These are phyloP conservation scores for Bremia lactucae DNA, from an alignment of 352 stramenopile genomes.

Conservation along the genomic window DNA sequence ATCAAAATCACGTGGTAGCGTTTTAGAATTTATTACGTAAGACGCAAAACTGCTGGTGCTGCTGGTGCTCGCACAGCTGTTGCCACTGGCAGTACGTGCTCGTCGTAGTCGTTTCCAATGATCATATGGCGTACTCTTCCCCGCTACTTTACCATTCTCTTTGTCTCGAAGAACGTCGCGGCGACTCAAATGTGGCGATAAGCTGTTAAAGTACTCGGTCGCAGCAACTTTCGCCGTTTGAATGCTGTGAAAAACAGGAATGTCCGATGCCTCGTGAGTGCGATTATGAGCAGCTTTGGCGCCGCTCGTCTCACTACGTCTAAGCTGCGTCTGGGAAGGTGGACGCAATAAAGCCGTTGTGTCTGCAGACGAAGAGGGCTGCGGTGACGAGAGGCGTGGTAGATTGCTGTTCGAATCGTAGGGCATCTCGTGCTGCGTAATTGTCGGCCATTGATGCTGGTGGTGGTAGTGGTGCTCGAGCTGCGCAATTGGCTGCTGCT, in stretches of 20 bases:
- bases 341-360: constrained; percentile 5
- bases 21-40: constrained; percentile 34
- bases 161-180: constrained; percentile 7
- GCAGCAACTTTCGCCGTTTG: constrained; percentile 19
- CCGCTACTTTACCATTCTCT: background rate
- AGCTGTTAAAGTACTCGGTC: constrained; percentile 3
- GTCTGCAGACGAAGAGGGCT: background rate
- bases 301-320: constrained; percentile 6
- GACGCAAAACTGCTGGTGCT: constrained; percentile 41
- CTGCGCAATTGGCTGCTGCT: constrained; percentile 24
- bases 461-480: constrained; percentile 25
- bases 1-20: constrained; percentile 30
- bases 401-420: constrained; percentile 12
- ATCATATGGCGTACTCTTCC: constrained; percentile 21
- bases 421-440: background rate
- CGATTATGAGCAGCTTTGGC: constrained; percentile 6
- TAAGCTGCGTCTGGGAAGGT: constrained; percentile 14
- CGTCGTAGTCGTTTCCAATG: constrained; percentile 30
- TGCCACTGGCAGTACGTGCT: constrained; percentile 49
- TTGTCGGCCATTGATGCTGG: constrained; percentile 10
- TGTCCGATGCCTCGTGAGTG: constrained; percentile 14
- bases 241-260: constrained; percentile 41
- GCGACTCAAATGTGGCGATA: too few species aligned
- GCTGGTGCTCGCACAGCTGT: constrained; percentile 54
- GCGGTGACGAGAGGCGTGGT: constrained; percentile 8